phyloP scores from a whole-genome alignment of 495 filamentous ascomycete species.

The Hyaloscypha finlandica region DNA sequence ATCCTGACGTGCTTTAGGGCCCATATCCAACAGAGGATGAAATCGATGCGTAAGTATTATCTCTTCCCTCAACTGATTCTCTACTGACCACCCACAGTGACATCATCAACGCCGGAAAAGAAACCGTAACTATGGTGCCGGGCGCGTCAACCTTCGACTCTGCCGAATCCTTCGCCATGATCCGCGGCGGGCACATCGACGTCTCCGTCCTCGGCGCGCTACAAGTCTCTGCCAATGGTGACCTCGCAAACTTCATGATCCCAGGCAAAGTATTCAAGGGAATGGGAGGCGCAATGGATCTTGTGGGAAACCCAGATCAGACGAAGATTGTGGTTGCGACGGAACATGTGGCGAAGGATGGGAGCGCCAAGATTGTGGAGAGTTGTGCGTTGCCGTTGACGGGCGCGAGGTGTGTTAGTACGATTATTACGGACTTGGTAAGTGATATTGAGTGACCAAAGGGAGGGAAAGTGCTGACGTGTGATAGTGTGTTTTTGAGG shows the following conservation, averaged over 20 bases:
- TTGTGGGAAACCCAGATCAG: slow-evolving; percentile 78
- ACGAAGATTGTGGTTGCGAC: slow-evolving; percentile 96
- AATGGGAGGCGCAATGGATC: slow-evolving; percentile 92
- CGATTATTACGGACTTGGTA: slow-evolving; percentile 88
- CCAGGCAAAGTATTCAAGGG: slow-evolving; percentile 93
- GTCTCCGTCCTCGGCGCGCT: slow-evolving; percentile 90
- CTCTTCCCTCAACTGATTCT: background rate
- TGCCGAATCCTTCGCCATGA: slow-evolving; percentile 95
- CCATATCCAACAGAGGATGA: slow-evolving; percentile 73
- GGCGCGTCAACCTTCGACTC: slow-evolving; percentile 81
- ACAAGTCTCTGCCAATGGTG: slow-evolving; percentile 81
- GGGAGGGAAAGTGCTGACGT: slow-evolving; percentile 7
- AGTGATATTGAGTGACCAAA: slow-evolving; percentile 26
- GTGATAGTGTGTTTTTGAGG: slow-evolving; percentile 75
- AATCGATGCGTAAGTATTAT: slow-evolving; percentile 48
- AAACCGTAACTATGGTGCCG: slow-evolving; percentile 83
- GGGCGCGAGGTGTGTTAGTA: slow-evolving; percentile 77
- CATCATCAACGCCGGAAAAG: slow-evolving; percentile 93
- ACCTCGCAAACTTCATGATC: slow-evolving; percentile 92
- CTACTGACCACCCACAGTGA: slow-evolving; percentile 50
- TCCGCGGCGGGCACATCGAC: slow-evolving; percentile 83
- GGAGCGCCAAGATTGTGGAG: slow-evolving; percentile 86
- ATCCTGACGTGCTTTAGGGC: slow-evolving; percentile 35
- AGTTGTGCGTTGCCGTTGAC: slow-evolving; percentile 89
- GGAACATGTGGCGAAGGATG: slow-evolving; percentile 94